Evolutionary conservation across 2,329 filamentous ascomycete species (phyloP), one percentile per base, ranked within the genome.

Genomic region (Fusarium sp.): DNA sequence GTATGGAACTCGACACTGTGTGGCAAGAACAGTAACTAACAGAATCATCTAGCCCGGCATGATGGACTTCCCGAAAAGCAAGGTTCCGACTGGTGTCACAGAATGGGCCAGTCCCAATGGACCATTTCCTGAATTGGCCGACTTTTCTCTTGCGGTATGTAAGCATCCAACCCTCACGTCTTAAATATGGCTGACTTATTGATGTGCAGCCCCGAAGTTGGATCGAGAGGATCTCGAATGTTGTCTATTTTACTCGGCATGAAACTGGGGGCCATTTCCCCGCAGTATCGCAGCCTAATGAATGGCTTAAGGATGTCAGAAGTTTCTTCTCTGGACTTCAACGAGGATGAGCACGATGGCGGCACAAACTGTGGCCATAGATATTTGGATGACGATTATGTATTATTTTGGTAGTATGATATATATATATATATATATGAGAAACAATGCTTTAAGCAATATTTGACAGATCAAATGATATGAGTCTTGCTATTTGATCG

Each of bases 81-180:
- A 30, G 1, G 30, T 57, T n/a, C 44, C 54, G 3, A 57, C 54
- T 14, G 54, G 54, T 5, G 30, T 57, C 6, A 22, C 44, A 1
- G 43, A 50, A 40, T 57, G 54, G 54, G 15, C 10, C 6, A 49
- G 16, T 7, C 15, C 18, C 1, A 49, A 34, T 24, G 54, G 54
- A 1, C 43, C 44, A 29, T 40, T 50, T 15, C 44, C 54, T 24
- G 54, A 40, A 1, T 8, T 57, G 10, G 15, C 7, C 6, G 29
- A 30, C 8, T 50, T 30, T 12, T 1, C 30, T 3, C 30, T 40
- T 1, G 5, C 30, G 15, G 54, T 57, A 29, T 20, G 30, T 51
- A 18, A 15, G 2, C 2, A 2, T 2, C 11, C 32, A 3, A n/a
- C 3, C 7, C 5, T 2, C 8, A 6, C n/a, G 9, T 9, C 9